phyloP scores from a whole-genome alignment of 352 stramenopile species.

The Globisporangium parvum region DNA sequence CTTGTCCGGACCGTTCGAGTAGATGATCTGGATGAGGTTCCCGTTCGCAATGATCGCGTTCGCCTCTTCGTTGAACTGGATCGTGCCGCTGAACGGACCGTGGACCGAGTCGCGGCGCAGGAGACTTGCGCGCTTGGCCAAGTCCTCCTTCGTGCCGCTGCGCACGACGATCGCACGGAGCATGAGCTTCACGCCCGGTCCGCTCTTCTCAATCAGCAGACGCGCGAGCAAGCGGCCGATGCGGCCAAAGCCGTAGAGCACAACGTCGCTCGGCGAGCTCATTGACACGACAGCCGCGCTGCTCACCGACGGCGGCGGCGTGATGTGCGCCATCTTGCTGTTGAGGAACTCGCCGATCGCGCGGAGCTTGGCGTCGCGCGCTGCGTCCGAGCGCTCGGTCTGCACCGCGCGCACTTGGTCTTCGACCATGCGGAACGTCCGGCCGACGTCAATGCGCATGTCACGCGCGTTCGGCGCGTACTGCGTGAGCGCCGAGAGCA shows the following conservation, averaged over 20 bases:
- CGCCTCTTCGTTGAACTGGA: conserved; percentile 77
- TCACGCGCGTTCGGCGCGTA: conserved; percentile 49
- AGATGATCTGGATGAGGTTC: conserved; percentile 87
- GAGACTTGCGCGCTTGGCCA: conserved; percentile 77
- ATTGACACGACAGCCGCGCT: conserved; percentile 15
- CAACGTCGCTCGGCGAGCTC: conserved; percentile 70
- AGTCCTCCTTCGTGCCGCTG: conserved; percentile 77
- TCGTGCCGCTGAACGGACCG: conserved; percentile 74
- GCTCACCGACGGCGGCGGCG: conserved; percentile 8
- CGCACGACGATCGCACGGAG: conserved; percentile 86
- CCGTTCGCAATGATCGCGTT: conserved; percentile 86
- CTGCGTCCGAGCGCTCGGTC: conserved; percentile 20
- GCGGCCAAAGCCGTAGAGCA: conserved; percentile 86
- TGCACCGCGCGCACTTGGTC: conserved; percentile 47
- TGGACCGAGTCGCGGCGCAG: conserved; percentile 86
- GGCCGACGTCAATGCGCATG: conserved; percentile 77
- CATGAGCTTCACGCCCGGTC: conserved; percentile 80
- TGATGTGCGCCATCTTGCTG: conserved; percentile 47
- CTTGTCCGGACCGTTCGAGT: conserved; percentile 76
- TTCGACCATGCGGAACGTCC: conserved; percentile 67
- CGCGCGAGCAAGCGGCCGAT: conserved; percentile 77
- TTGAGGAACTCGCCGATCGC: conserved; percentile 50
- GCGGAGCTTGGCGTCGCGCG: conserved; percentile 37
- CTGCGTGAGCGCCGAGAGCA: conserved; percentile 57
- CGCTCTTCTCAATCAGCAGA: conserved; percentile 83